A percentile compares a stretch with the other conserved stretches of the same genome.
These are phyloP conservation scores for Euphorbia lathyris DNA, from an alignment of 345 rosid genomes.

Conservation along the genomic window DNA sequence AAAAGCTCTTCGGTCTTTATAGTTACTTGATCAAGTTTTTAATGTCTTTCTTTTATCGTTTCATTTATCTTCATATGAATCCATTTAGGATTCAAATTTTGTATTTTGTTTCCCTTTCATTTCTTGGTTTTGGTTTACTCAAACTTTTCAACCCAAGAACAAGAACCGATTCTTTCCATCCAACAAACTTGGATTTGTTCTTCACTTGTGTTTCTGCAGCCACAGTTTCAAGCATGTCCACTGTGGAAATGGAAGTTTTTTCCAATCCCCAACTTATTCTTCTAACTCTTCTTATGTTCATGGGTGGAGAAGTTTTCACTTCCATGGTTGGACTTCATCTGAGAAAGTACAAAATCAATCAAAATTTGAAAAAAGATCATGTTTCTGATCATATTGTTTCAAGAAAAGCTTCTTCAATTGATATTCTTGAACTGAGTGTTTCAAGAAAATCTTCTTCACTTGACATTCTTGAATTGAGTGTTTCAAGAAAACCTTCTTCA, in stretches of 20 bases:
- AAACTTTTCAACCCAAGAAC: constrained; percentile 38
- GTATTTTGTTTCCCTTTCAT: constrained; percentile 5
- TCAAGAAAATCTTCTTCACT: no score
- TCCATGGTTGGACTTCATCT: constrained; percentile 41
- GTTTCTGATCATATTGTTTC: neutral
- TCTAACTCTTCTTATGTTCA: constrained; percentile 49
- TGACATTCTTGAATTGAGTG: no score
- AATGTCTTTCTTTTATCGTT: neutral
- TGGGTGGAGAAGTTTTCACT: constrained; percentile 49
- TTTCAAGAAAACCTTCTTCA: no score
- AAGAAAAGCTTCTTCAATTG: no score
- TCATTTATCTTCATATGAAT: neutral
- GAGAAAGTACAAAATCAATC: neutral
- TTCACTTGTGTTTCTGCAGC: constrained; percentile 72
- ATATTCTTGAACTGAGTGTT: no score
- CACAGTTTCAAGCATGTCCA: constrained; percentile 71
- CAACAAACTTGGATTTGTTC: constrained; percentile 46
- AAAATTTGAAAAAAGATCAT: neutral
- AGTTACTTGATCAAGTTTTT: neutral
- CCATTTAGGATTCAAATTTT: constrained; percentile 14
- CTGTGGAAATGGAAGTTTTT: constrained; percentile 79
- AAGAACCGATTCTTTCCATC: constrained; percentile 30
- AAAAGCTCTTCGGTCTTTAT: neutral
- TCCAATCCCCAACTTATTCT: constrained; percentile 58
- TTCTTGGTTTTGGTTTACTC: constrained; percentile 5